phyloP scores from a whole-genome alignment of 2,329 filamentous ascomycete genomes.

The Exophiala lecanii-corni region DNA sequence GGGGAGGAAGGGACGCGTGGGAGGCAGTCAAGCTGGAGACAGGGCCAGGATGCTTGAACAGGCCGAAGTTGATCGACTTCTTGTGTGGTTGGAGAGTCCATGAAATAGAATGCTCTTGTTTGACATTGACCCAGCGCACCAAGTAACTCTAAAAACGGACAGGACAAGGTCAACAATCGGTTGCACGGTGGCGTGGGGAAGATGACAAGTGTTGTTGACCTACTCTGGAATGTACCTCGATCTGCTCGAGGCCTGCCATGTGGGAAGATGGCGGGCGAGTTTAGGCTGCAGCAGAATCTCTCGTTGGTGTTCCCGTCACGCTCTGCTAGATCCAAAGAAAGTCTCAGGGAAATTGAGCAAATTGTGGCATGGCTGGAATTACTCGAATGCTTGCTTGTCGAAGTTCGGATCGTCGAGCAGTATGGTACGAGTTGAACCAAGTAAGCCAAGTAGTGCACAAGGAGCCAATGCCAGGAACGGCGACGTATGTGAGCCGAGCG shows the following conservation, averaged over 20 bases:
- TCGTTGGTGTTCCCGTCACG: not conserved
- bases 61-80: constrained; percentile 96
- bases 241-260: constrained; percentile 94
- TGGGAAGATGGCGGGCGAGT: not conserved
- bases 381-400: too few relatives aligned
- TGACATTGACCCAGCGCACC: constrained; percentile 92
- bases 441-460: too few relatives aligned
- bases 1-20: constrained; percentile 46
- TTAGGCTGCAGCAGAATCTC: too few relatives aligned
- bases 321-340: not conserved
- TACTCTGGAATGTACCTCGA: constrained; percentile 97
- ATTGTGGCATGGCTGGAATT: not conserved
- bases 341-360: not conserved
- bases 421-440: too few relatives aligned
- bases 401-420: too few relatives aligned
- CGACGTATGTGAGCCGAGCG: too few relatives aligned
- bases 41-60: constrained; percentile 91
- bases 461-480: not conserved
- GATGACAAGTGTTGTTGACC: constrained; percentile 25
- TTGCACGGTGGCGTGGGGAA: not conserved
- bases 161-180: constrained; percentile 5
- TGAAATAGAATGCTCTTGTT: constrained; percentile 84
- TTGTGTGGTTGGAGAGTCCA: constrained; percentile 98
- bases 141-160: constrained; percentile 72
- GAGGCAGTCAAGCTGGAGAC: constrained; percentile 43